Evolutionary conservation across 257 asterid genomes (phyloP), one percentile per base, ranked within the genome.

Genomic region (Datura wrightii): DNA sequence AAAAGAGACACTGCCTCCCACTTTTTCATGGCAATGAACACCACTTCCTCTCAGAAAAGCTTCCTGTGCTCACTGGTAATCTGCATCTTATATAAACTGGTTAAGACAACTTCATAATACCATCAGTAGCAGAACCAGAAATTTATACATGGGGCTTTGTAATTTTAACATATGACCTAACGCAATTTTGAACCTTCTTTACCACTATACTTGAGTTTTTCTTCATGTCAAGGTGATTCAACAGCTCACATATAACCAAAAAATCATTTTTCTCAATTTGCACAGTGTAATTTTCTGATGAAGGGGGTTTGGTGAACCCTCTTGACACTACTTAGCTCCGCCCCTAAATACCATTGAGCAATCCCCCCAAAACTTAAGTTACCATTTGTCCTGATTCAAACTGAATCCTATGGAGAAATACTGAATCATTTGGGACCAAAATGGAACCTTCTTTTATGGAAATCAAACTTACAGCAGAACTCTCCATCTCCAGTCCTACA

Each of bases 361-460:
- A 72, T 10, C 46, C 59, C 11, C 80, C 80, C 80, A 46, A 19
- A 72, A 72, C 80, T 46, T 19, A 72, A 10, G 80, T 72, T 72
- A 24, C n/a, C 80, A 19, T 72, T 3, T 46, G 42, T 46, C 59
- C 80, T 72, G 41, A 46, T 72, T 76, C 81, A 24, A 50, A 31
- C 62, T 76, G 62, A 76, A 76, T 48, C 58, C 18, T 46, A 13
- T 24, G 46, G 46, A 24, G 41, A 50, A 76, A 50, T 50, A 31
- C 62, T 50, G 14, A 76, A 76, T 2, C 59, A 50, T 76, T 76
- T 50, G 24, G 62, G 62, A 7, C 5, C 24, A 76, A 50, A 50
- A 50, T 39, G 1, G 13, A 48, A 74, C 44, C 24, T 74, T 46
- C 14, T 72, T 46, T 39, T 2, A 10, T 1, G 80, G 56, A n/a